Conservation (phyloP, 2,329 filamentous ascomycete species). For the Colletotrichum sp. region DNA sequence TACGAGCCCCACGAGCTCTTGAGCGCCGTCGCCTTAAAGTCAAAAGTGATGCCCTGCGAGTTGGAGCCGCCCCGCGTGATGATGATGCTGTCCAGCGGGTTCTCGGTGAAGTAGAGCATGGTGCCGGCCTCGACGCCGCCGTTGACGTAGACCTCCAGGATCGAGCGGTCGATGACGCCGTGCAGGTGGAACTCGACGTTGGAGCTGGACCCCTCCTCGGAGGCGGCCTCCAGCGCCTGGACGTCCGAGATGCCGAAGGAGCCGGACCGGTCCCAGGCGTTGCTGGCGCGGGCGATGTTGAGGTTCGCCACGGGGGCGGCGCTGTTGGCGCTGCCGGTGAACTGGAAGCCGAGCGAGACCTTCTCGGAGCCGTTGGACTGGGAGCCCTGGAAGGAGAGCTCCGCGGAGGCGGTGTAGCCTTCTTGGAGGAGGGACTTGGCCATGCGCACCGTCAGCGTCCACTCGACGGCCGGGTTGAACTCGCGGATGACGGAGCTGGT, state of each 20-base stretch:
- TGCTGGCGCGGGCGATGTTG: constrained; percentile 31
- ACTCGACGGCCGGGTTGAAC: constrained; percentile 21
- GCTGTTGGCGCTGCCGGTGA: constrained; percentile 25
- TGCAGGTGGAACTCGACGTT: constrained; percentile 35
- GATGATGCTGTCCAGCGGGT: constrained; percentile 14
- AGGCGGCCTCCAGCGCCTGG: background rate
- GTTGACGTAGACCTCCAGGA: constrained; percentile 38
- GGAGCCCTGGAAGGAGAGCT: constrained; percentile 29
- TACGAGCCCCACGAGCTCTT: constrained; percentile 18
- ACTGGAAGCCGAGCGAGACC: constrained; percentile 25
- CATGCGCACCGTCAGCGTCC: constrained; percentile 21
- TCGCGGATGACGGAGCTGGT: constrained; percentile 10
- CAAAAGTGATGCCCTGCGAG: constrained; percentile 15
- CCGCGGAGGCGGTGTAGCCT: constrained; percentile 21
- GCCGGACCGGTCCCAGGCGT: constrained; percentile 10
- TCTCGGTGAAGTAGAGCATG: constrained; percentile 30
- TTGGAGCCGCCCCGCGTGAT: constrained; percentile 1
- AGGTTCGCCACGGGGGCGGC: constrained; percentile 22
- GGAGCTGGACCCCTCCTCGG: constrained; percentile 25
- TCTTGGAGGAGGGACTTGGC: constrained; percentile 9
- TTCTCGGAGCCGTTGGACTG: constrained; percentile 21
- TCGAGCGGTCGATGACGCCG: constrained; percentile 37
- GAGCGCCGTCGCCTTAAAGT: constrained; percentile 14
- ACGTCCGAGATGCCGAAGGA: constrained; percentile 5
- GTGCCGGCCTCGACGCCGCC: constrained; percentile 36